Base-by-base conservation (phyloP, 441 rosid genomes). In the Dalechampia spathulata region DNA sequence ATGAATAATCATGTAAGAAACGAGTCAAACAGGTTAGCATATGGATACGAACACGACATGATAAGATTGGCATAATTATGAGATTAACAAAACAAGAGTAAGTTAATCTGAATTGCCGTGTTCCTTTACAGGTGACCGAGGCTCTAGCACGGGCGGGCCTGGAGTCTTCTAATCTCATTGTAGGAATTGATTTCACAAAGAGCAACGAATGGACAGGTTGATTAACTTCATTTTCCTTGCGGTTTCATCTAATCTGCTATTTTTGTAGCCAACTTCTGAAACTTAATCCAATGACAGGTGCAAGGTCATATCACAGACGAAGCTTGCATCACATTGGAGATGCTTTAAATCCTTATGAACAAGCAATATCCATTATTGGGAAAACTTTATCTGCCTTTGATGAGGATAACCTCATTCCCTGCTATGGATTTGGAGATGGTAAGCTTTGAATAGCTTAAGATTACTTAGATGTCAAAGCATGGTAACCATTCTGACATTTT, bases 121-220 rank as follows among this genome's bases (percentile, higher is more conserved):
- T 13, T 61, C n/a, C 14, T 43, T 47, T 59, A 51, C 68, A 90
- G 97, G 93, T 90, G 52, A 81, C 91, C n/a, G 71, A 70, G 61
- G 95, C 93, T 48, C 88, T 90, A 28, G 64, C 89, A 47, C 83
- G 70, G 22, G 89, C 97, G 22, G 97, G 97, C 26, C 76, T 90
- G 28, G 97, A 90, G 73, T 90, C 97, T 16, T 90, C 97, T n/a
- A 90, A 90, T 78, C 79, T 90, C 42, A 90, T 90, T 61, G 90
- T 90, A 43, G 97, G 97, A 43, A 76, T 90, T 65, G 97, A 90
- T 77, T 84, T 90, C 74, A 90, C 97, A 1, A 90, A 90, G 79
- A 90, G 97, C 73, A 90, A 90, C 4, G 97, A 90, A 57, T 87
- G 97, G 96, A 87, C 97, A 74, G 97, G 97, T 85, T 64, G 7